Evolutionary conservation across 305 asterid genomes (phyloP).

Genomic region (Fraxinus latifolia): DNA sequence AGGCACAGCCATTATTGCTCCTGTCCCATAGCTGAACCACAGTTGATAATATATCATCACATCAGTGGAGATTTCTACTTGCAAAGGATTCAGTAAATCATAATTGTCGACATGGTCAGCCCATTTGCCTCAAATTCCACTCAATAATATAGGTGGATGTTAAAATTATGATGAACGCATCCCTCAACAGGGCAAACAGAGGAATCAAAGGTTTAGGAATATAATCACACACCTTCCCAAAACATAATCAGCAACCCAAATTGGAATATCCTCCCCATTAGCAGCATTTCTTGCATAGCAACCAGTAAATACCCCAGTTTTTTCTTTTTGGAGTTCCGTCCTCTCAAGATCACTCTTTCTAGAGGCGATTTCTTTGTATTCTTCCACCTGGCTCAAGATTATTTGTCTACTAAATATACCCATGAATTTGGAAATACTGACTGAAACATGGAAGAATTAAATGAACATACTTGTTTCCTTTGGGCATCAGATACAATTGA

Average conservation of each 20-base stretch:
- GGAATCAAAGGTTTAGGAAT: conserved; percentile 16
- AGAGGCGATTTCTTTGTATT: conserved; percentile 76
- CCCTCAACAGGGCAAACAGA: conserved; percentile 15
- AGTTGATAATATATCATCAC: conserved; percentile 21
- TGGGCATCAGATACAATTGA: conserved; percentile 61
- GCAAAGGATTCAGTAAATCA: not conserved
- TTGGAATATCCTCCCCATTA: conserved; percentile 71
- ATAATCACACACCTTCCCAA: conserved; percentile 65
- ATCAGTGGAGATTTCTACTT: conserved; percentile 11
- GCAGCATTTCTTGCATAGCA: conserved; percentile 88
- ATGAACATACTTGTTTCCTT: conserved; percentile 53
- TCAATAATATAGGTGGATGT: not conserved
- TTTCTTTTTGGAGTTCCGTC: conserved; percentile 95
- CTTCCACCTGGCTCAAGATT: conserved; percentile 61
- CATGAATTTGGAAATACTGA: not conserved
- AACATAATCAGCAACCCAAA: conserved; percentile 97
- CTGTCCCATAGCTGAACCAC: conserved; percentile 84
- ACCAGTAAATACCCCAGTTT: conserved; percentile 87
- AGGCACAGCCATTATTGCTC: conserved; percentile 99
- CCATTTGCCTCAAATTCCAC: conserved; percentile 17
- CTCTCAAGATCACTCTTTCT: conserved; percentile 95
- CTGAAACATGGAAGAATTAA: conserved; percentile 2
- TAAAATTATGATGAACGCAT: not conserved
- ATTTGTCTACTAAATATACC: conserved; percentile 17
- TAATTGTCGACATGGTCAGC: not conserved